Evolutionary conservation across 345 rosid species (phyloP), one percentile per base, ranked within the genome.

Genomic region (Kernera saxatilis): DNA sequence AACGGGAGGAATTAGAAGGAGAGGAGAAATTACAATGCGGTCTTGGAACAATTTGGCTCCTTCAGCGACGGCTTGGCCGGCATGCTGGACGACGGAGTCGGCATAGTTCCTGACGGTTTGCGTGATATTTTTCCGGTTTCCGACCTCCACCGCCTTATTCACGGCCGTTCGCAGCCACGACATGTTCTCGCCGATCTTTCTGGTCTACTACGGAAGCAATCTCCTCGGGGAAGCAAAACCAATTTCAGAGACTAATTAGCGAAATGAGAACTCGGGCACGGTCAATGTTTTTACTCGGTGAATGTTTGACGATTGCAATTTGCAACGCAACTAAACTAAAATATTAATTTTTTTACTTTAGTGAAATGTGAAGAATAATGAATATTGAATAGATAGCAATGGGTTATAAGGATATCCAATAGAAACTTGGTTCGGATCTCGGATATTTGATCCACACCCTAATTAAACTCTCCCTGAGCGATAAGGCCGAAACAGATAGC

Each of bases 41-140:
- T 94, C 97, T 58, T 94, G 99, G 50, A 94, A 60, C 81, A 94
- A 82, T 84, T 91, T 94, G 72, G 99, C 96, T 64, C 99, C 99
- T 76, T 84, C 99, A 14, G 90, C 90, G 45, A 94, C 96, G 73
- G 97, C 96, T 68, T 91, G 97, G 5, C 97, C 99, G 21, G 99
- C 99, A 8, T 91, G 97, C 12, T 93, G 97, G 58, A 89, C 97
- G 78, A 94, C 96, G 79, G 94, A 63, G 84, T 94, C 99, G 30
- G 97, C 96, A 43, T 87, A 89, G 86, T 82, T 91, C 82, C 72
- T 86, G 77, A 94, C 91, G 70, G 89, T 85, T 71, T 86, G 95
- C 5, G 99, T 89, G 75, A 94, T 87, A 64, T 94, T 94, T 80
- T 85, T 94, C 72, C 87, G 89, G 88, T 88, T 89, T 21, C 99